Evolutionary conservation across 2,329 filamentous ascomycete genomes (phyloP).

Genomic region (Cladophialophora bantiana): DNA sequence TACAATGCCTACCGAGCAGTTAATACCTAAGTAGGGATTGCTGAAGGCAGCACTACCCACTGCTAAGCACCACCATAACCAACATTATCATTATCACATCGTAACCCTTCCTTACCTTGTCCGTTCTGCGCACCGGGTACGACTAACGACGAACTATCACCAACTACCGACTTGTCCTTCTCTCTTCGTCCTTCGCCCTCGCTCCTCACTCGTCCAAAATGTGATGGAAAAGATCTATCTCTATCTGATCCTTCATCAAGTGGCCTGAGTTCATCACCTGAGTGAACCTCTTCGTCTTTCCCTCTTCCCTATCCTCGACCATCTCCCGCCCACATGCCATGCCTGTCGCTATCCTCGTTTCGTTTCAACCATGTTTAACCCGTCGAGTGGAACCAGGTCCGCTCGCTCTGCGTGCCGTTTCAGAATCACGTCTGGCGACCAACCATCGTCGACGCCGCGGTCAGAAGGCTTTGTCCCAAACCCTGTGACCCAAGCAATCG

Average conservation of each 20-base stretch:
- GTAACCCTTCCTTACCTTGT: background rate
- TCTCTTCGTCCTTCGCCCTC: constrained; percentile 10
- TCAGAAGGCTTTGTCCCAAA: constrained; percentile 17
- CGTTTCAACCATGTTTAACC: constrained; percentile 20
- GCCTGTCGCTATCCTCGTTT: background rate
- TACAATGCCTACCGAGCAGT: background rate
- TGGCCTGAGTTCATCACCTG: constrained; percentile 36
- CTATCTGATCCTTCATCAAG: constrained; percentile 1
- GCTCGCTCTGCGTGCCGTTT: constrained; percentile 22
- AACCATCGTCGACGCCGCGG: constrained; percentile 22
- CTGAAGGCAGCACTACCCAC: too few relatives aligned
- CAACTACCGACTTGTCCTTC: background rate
- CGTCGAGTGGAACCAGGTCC: constrained; percentile 1
- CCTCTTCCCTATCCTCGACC: background rate
- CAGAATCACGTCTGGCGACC: constrained; percentile 31
- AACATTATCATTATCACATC: constrained; percentile 1
- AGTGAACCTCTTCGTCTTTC: constrained; percentile 3
- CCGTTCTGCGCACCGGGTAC: background rate
- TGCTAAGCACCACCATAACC: background rate
- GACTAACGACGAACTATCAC: too few relatives aligned
- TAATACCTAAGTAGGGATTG: too few relatives aligned
- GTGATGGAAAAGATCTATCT: constrained; percentile 24
- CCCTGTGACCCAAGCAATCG: constrained; percentile 24
- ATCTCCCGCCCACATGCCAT: constrained; percentile 8
- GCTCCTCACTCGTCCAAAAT: constrained; percentile 29